phyloP scores from a whole-genome alignment of 805 yeast genomes.

The Lachancea fermentati region DNA sequence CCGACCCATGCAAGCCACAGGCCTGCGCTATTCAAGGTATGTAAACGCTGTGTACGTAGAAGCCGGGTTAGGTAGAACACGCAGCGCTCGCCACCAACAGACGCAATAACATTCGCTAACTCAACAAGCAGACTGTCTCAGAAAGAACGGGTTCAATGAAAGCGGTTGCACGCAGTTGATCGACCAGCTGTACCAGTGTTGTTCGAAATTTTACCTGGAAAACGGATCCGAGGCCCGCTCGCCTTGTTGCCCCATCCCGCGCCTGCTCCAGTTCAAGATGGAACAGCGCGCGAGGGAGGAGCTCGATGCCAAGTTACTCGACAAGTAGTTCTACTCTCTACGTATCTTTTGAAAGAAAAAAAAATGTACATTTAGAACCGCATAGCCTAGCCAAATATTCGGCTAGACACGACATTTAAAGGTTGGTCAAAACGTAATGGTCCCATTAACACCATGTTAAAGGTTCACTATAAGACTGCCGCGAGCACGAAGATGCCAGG shows the following conservation, averaged over 20 bases:
- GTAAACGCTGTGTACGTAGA: conserved; percentile 18
- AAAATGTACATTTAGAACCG: conserved; percentile 69
- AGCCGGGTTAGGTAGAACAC: no score
- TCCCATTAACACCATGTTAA: conserved; percentile 41
- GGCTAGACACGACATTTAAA: conserved; percentile 34
- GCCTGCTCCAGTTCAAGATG: conserved; percentile 54
- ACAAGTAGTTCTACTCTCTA: conserved; percentile 1
- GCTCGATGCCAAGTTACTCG: conserved; percentile 51
- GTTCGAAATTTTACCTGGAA: conserved; percentile 55
- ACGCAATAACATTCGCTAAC: no score
- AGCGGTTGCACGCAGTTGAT: conserved; percentile 64
- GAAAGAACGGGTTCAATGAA: conserved; percentile 59
- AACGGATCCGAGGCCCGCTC: conserved; percentile 57
- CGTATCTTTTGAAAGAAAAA: conserved; percentile 1
- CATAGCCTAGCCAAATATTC: conserved; percentile 45
- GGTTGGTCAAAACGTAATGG: conserved; percentile 47
- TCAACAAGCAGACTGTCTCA: conserved; percentile 50
- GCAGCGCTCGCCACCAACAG: no score
- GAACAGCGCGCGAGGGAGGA: conserved; percentile 54
- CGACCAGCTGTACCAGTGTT: conserved; percentile 69
- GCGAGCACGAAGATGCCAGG: conserved; percentile 73
- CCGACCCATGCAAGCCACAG: conserved; percentile 59
- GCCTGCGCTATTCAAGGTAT: conserved; percentile 78
- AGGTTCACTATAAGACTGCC: conserved; percentile 73
- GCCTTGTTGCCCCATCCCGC: conserved; percentile 74